Evolutionary conservation across 2,329 filamentous ascomycete genomes (phyloP).

Genomic region (Diplocarpon mali): DNA sequence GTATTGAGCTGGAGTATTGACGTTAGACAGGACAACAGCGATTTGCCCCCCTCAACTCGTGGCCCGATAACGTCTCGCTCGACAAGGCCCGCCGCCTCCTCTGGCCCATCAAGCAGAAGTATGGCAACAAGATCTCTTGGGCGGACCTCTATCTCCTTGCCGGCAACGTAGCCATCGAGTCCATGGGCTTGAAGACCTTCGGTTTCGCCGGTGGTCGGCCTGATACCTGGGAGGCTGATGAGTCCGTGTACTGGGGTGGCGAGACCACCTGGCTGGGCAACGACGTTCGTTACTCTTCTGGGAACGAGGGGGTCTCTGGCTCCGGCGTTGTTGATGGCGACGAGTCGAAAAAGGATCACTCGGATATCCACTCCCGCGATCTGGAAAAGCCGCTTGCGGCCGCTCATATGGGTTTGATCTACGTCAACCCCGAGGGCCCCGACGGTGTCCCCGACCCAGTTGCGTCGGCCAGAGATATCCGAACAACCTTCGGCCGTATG

Average conservation of each 20-base stretch:
- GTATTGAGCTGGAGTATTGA: not conserved
- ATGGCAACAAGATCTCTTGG: conserved; percentile 75
- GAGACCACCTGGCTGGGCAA: conserved; percentile 68
- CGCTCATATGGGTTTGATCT: conserved; percentile 67
- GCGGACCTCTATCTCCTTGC: conserved; percentile 61
- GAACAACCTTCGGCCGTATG: conserved; percentile 66
- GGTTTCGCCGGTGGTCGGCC: conserved; percentile 63
- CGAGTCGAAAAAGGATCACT: conserved; percentile 32
- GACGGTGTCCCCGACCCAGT: conserved; percentile 60
- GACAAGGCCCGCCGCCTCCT: conserved; percentile 73
- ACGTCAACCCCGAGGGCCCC: conserved; percentile 72
- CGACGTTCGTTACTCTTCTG: conserved; percentile 49
- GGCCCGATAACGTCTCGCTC: conserved; percentile 68
- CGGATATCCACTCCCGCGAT: conserved; percentile 46
- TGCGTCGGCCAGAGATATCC: conserved; percentile 61
- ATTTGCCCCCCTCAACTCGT: conserved; percentile 71
- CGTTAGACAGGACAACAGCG: conserved; percentile 48
- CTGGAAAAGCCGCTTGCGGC: conserved; percentile 59
- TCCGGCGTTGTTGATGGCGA: conserved; percentile 33
- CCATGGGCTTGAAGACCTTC: conserved; percentile 63
- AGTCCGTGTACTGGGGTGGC: conserved; percentile 67
- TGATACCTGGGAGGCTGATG: conserved; percentile 66
- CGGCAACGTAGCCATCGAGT: conserved; percentile 67
- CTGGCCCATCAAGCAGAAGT: conserved; percentile 79
- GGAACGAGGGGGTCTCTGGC: conserved; percentile 19